phyloP scores from a whole-genome alignment of 2,329 filamentous ascomycete genomes.

The Lasiodiplodia sp. region DNA sequence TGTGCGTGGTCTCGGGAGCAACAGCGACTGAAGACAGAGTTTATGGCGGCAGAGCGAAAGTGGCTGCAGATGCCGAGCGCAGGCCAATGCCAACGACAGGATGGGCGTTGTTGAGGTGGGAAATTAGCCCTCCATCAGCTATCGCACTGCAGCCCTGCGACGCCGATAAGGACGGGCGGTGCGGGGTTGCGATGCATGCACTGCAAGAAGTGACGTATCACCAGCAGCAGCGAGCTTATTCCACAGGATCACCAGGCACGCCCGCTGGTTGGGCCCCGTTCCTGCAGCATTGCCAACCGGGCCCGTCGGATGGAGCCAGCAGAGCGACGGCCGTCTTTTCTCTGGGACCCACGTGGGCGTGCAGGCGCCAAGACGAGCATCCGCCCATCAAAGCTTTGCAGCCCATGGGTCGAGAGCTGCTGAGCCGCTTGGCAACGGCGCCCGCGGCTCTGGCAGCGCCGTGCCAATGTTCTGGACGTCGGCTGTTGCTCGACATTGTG shows the following conservation, averaged over 20 bases:
- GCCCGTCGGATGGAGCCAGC: constrained; percentile 7
- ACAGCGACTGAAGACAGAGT: constrained; percentile 13
- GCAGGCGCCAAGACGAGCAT: constrained; percentile 14
- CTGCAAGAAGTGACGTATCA: neutral
- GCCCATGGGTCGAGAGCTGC: constrained; percentile 1
- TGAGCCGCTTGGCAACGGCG: constrained; percentile 23
- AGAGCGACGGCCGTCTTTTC: neutral
- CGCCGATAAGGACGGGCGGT: neutral
- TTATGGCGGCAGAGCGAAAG: constrained; percentile 5
- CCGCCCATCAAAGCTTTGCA: constrained; percentile 23
- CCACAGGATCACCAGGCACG: constrained; percentile 11
- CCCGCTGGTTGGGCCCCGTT: neutral
- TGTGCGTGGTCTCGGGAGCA: constrained; percentile 19
- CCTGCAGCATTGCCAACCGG: constrained; percentile 6
- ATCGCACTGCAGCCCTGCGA: constrained; percentile 9
- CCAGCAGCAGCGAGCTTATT: neutral
- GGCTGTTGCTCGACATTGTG: neutral
- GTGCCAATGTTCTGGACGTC: constrained; percentile 22
- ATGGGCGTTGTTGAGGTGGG: neutral
- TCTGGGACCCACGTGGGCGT: constrained; percentile 26
- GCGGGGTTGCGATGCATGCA: constrained; percentile 10
- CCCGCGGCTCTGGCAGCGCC: constrained; percentile 10
- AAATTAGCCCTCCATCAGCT: constrained; percentile 23
- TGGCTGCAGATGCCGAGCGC: constrained; percentile 5
- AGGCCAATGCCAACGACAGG: constrained; percentile 10